Conservation (phyloP, 139 green algal species). For the Ettlia oleoabundans region DNA sequence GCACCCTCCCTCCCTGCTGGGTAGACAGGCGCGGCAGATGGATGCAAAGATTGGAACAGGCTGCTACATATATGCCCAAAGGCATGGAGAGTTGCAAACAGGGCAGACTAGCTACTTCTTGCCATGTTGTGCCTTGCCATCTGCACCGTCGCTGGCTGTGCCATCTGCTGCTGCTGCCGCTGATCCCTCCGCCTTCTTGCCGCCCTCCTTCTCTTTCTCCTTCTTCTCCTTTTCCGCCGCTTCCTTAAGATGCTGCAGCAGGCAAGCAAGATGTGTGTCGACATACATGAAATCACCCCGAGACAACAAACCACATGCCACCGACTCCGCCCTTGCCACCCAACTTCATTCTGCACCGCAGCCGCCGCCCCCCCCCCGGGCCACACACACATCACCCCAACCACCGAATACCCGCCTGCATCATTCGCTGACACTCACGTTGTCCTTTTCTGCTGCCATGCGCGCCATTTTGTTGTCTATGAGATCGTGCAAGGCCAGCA, state of each 20-base stretch:
- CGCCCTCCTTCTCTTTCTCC: background rate
- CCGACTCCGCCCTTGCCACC: no score
- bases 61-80: no score
- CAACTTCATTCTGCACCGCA: no score
- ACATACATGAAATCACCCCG: background rate
- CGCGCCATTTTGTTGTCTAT: constrained; percentile 96
- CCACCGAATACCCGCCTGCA: background rate
- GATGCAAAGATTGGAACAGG: background rate
- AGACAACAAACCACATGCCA: no score
- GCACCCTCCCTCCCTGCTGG: no score
- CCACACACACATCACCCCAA: background rate
- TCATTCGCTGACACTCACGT: background rate
- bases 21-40: no score
- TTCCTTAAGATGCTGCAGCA: constrained; percentile 4
- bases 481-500: constrained; percentile 96
- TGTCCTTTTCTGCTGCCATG: background rate
- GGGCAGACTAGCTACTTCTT: background rate
- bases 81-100: background rate
- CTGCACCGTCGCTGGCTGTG: background rate
- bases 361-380: no score
- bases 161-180: background rate
- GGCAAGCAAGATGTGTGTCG: background rate
- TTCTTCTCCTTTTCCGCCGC: no score
- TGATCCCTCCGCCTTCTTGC: background rate
- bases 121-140: background rate